A percentile compares a stretch with the other conserved stretches of the same genome.
Conservation (phyloP, 768 basidiomycete genomes). For the Kwoniella dejecticola region DNA sequence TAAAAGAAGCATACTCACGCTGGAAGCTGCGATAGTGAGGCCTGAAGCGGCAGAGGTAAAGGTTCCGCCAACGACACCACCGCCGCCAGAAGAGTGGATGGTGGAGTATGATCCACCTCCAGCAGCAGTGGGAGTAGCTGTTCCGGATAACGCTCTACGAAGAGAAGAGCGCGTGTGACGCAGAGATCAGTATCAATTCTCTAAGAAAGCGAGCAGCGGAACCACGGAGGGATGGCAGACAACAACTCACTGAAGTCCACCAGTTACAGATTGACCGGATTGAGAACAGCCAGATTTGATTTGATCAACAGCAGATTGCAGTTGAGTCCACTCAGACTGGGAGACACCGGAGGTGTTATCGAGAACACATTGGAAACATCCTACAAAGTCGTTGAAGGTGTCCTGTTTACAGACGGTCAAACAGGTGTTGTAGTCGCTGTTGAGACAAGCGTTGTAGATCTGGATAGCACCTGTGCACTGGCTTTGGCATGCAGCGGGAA, state of each 20-base stretch:
- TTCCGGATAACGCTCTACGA: constrained; percentile 6
- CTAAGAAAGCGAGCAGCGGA: too few relatives aligned
- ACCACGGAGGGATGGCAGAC: not conserved
- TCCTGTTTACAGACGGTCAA: constrained; percentile 15
- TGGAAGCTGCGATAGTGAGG: constrained; percentile 2
- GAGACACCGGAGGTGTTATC: constrained; percentile 12
- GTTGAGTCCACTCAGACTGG: constrained; percentile 10
- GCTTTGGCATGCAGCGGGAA: constrained; percentile 12
- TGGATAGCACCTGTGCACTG: constrained; percentile 5
- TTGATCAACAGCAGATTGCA: constrained; percentile 19
- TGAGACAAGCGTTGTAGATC: constrained; percentile 22
- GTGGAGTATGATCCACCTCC: not conserved
- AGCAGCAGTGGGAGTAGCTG: not conserved
- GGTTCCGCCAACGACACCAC: not conserved
- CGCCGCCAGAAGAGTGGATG: not conserved
- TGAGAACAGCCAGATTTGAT: constrained; percentile 19
- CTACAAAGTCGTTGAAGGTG: constrained; percentile 21
- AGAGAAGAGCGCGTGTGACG: too few relatives aligned
- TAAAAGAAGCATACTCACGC: too few relatives aligned
- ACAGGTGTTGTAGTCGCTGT: constrained; percentile 11
- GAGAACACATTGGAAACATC: constrained; percentile 20
- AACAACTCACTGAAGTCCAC: constrained; percentile 17
- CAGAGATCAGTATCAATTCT: too few relatives aligned
- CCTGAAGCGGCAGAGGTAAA: constrained; percentile 9
- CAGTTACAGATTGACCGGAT: constrained; percentile 17